These are phyloP conservation scores for Leccinum subgranulosum DNA, from an alignment of 768 basidiomycete species.

Conservation along the genomic window DNA sequence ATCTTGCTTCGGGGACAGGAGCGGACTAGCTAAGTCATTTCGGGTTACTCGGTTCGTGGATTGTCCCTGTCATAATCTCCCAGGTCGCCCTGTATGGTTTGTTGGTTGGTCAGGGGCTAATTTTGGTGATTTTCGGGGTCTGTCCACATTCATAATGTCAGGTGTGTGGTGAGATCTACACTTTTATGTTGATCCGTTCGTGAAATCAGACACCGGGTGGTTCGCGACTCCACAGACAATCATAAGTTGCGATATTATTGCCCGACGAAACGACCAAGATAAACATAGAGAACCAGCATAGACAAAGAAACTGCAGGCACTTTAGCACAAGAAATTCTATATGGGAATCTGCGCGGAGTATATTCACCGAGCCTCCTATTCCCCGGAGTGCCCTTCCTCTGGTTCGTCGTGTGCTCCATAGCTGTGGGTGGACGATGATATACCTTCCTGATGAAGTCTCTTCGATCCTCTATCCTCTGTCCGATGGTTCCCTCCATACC, in stretches of 20 bases:
- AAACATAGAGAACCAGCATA: conserved; percentile 17
- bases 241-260: conserved; percentile 19
- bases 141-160: background rate
- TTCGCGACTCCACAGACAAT: conserved; percentile 9
- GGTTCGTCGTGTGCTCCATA: conserved; percentile 30
- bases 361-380: conserved; percentile 30
- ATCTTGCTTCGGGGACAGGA: conserved; percentile 15
- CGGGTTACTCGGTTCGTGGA: conserved; percentile 16
- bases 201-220: conserved; percentile 12
- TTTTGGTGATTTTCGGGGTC: conserved; percentile 19
- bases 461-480: conserved; percentile 54
- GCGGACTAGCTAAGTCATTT: conserved; percentile 12
- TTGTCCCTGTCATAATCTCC: conserved; percentile 12
- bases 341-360: conserved; percentile 21
- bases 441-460: conserved; percentile 53
- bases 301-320: conserved; percentile 20
- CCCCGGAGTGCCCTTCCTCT: conserved; percentile 30
- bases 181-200: conserved; percentile 26
- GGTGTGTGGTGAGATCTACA: conserved; percentile 27
- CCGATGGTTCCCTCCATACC: conserved; percentile 37
- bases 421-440: conserved; percentile 21
- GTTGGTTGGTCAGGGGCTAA: conserved; percentile 9
- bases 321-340: conserved; percentile 34
- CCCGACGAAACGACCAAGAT: conserved; percentile 17
- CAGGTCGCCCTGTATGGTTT: conserved; percentile 25